Base-by-base conservation (phyloP, 768 basidiomycete species). In the Pleurotus platypus region DNA sequence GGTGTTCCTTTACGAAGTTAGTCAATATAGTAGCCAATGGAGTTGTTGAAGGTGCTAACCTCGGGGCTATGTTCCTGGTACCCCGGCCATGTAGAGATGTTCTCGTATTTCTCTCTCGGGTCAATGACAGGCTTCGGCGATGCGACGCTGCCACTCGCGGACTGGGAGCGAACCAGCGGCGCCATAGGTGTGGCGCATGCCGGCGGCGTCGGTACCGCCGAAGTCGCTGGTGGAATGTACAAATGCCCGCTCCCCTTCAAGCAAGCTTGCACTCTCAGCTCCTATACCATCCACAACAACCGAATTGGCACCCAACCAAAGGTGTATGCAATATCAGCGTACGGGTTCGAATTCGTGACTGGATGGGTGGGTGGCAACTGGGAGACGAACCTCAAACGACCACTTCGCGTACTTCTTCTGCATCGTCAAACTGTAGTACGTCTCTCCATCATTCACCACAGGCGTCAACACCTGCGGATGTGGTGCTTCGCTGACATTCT, bases 381-480 rank as follows among this genome's bases (percentile, higher is more conserved):
- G 9, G 5, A n/a, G 24, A 20, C 39, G 39, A 18, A 54, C 51
- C 39, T 54, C 51, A 26, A 54, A 54, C 2, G 51, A 54, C 51
- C 51, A 54, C 39, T 42, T 54, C 38, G 22, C 5, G 22, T 16
- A 54, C 18, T 18, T 24, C 13, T 9, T 13, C 39, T 54, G 51
- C 39, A 20, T 39, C 39, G 51, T 20, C 51, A 54, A 24, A 24
- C 12, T 27, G 11, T 43, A 39, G 24, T 18, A 54, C 6, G 16
- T 54, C 39, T 54, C 51, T 11, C 42, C 35, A 39, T 40, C 18
- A 12, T 4, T 37, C 2, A 7, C 24, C 8, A 20, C 20, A 9
- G n/a, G 35, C 3, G n/a, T 20, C 51, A 37, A 54, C 35, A 54
- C 51, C 18, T 54, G 51, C 22, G 51, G 51, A 54, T 54, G 35